Percentiles rank a stretch among this genome's conserved stretches.
Conservation (phyloP, 2,329 filamentous ascomycete species). For the Tolypocladium nubicola region DNA sequence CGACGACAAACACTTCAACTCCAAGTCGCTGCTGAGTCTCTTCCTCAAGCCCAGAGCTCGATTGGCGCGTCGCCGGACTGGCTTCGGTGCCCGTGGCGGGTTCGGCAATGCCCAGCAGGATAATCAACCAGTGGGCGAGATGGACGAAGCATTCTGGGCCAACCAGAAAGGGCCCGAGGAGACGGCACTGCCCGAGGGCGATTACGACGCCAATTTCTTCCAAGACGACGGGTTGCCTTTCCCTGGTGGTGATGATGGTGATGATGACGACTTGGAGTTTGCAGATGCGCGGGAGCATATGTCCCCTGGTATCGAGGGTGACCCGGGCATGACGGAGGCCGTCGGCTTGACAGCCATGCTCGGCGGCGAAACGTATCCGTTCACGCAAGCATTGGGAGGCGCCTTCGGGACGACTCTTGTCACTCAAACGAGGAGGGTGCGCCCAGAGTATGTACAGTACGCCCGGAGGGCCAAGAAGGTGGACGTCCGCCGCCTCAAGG, state of each 20-base stretch:
- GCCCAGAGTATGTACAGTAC: conserved; percentile 62
- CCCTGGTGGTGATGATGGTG: conserved; percentile 45
- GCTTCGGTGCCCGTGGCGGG: conserved; percentile 33
- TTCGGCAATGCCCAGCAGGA: conserved; percentile 33
- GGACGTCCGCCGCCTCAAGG: conserved; percentile 56
- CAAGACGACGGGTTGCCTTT: conserved; percentile 73
- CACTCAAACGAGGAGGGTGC: conserved; percentile 49
- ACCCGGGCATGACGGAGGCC: conserved; percentile 32
- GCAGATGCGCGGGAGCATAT: conserved; percentile 74
- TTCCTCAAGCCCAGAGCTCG: conserved; percentile 93
- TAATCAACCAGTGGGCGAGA: conserved; percentile 57
- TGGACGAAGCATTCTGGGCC: conserved; percentile 96
- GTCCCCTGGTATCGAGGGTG: conserved; percentile 51
- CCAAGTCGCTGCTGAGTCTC: conserved; percentile 74
- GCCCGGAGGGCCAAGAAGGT: conserved; percentile 62
- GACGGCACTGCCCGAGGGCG: conserved; percentile 51
- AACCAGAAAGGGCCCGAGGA: conserved; percentile 56
- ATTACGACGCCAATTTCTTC: conserved; percentile 97
- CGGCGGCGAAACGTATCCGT: conserved; percentile 37
- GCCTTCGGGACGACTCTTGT: conserved; percentile 59
- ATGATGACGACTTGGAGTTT: conserved; percentile 64
- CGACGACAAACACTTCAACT: conserved; percentile 98
- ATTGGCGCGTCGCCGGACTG: conserved; percentile 54
- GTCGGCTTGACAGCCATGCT: conserved; percentile 41
- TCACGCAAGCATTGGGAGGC: conserved; percentile 27